These are phyloP conservation scores for Ramichloridium luteum DNA, from an alignment of 2,329 filamentous ascomycete species.

Conservation along the genomic window DNA sequence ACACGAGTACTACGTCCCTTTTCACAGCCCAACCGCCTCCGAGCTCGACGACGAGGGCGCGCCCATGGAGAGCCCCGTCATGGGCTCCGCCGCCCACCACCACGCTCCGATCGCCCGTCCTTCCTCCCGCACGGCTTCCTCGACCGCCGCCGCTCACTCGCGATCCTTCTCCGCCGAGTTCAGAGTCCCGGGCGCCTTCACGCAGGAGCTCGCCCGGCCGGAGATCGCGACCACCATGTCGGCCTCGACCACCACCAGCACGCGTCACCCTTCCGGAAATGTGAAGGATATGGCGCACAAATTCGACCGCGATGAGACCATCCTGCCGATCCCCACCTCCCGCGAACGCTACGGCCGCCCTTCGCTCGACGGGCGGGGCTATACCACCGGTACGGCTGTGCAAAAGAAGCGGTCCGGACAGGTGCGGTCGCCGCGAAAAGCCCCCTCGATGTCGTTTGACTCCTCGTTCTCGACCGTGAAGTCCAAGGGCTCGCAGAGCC, in stretches of 20 bases:
- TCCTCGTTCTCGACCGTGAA: conserved; percentile 18
- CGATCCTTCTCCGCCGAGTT: no score
- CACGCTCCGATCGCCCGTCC: conserved; percentile 19
- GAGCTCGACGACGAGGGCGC: conserved; percentile 2
- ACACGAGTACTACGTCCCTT: conserved; percentile 11
- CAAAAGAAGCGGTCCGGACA: conserved; percentile 20
- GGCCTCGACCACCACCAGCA: no score
- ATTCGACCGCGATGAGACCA: conserved; percentile 48
- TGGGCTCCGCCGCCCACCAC: conserved; percentile 16
- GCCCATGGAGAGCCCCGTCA: background rate
- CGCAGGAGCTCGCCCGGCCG: no score
- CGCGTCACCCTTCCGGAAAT: no score
- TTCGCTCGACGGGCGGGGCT: conserved; percentile 12
- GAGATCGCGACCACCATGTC: no score
- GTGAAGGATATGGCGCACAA: conserved; percentile 70
- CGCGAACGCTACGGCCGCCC: conserved; percentile 18
- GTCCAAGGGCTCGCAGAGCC: conserved; percentile 15
- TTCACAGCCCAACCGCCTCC: conserved; percentile 5
- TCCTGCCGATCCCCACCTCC: conserved; percentile 13
- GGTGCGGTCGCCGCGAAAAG: conserved; percentile 16
- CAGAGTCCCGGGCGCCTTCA: no score
- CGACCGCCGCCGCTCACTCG: no score
- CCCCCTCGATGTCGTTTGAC: conserved; percentile 18
- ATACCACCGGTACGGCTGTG: conserved; percentile 16
- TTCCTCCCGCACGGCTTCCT: conserved; percentile 18